Percentiles rank a stretch among this genome's conserved stretches.
These are phyloP conservation scores for Cercospora berteroae DNA, from an alignment of 2,329 filamentous ascomycete genomes.

Conservation along the genomic window DNA sequence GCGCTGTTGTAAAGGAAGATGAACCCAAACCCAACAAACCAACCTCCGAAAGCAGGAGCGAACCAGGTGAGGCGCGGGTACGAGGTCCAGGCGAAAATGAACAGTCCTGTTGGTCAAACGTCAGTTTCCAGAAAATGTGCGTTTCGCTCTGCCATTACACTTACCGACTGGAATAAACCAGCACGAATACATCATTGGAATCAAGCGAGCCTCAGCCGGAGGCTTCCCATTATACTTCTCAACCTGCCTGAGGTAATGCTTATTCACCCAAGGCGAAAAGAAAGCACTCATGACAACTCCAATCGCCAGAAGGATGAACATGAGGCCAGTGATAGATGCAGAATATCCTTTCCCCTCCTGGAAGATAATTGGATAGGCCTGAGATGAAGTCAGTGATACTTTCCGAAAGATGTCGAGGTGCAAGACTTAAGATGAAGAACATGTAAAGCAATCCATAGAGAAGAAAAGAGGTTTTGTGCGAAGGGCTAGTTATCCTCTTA, in stretches of 20 bases:
- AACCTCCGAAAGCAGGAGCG: conserved; percentile 53
- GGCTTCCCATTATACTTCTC: conserved; percentile 66
- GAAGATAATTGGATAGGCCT: conserved; percentile 60
- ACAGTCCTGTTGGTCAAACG: conserved; percentile 49
- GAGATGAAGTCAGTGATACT: neutral
- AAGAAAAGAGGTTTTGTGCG: too few relatives aligned
- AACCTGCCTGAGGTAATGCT: conserved; percentile 68
- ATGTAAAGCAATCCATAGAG: conserved; percentile 39
- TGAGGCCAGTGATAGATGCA: conserved; percentile 73
- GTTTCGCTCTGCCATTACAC: neutral
- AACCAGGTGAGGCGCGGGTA: conserved; percentile 66
- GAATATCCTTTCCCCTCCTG: conserved; percentile 76
- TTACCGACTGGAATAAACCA: conserved; percentile 58
- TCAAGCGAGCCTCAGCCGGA: conserved; percentile 72
- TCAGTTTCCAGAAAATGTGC: neutral
- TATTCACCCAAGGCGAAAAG: conserved; percentile 66
- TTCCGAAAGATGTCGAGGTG: neutral
- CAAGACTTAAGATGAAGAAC: conserved; percentile 63
- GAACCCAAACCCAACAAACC: conserved; percentile 36
- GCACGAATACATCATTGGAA: conserved; percentile 62
- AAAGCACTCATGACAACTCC: conserved; percentile 32
- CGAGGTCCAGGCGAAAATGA: conserved; percentile 68
- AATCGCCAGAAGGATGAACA: conserved; percentile 44
- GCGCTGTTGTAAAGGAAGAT: conserved; percentile 37
- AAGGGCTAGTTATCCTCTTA: too few relatives aligned